Conservation (phyloP, 805 yeast genomes). For the Komagataella mondaviorum region DNA sequence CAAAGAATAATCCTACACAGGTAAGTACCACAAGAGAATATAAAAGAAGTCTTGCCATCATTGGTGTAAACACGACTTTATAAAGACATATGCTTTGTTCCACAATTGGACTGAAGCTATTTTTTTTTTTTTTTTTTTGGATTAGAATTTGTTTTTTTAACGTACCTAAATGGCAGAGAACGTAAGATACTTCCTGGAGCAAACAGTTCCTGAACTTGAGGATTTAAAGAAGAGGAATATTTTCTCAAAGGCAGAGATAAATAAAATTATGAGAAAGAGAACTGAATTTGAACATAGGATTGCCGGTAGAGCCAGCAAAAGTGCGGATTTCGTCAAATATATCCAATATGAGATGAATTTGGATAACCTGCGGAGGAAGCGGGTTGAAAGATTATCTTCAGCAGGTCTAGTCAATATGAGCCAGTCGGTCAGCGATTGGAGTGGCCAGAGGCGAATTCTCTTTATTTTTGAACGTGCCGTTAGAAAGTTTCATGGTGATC, state of each 20-base stretch:
- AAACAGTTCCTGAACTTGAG: conserved; percentile 82
- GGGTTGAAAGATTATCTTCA: conserved; percentile 47
- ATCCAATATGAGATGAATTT: conserved; percentile 69
- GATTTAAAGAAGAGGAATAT: conserved; percentile 73
- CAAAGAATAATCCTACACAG: too few relatives aligned
- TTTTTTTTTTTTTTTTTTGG: not conserved
- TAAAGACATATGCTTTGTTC: not conserved
- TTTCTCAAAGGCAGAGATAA: conserved; percentile 72
- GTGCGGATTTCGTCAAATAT: conserved; percentile 67
- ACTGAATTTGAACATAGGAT: conserved; percentile 93
- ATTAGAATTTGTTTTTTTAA: not conserved
- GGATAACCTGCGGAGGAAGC: conserved; percentile 63
- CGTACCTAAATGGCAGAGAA: conserved; percentile 21
- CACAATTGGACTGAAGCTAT: not conserved
- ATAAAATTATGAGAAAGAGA: conserved; percentile 78
- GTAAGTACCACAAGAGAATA: too few relatives aligned
- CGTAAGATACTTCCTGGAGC: conserved; percentile 41
- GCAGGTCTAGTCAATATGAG: conserved; percentile 43
- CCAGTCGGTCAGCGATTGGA: conserved; percentile 73
- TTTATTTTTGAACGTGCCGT: conserved; percentile 79
- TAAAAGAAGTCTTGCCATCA: not conserved
- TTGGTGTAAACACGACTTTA: not conserved
- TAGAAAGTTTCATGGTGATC: conserved; percentile 63
- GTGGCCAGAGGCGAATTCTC: conserved; percentile 67
- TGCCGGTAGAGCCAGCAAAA: conserved; percentile 67